These are phyloP conservation scores for Forsythia suspensa DNA, from an alignment of 257 asterid genomes.

Conservation along the genomic window DNA sequence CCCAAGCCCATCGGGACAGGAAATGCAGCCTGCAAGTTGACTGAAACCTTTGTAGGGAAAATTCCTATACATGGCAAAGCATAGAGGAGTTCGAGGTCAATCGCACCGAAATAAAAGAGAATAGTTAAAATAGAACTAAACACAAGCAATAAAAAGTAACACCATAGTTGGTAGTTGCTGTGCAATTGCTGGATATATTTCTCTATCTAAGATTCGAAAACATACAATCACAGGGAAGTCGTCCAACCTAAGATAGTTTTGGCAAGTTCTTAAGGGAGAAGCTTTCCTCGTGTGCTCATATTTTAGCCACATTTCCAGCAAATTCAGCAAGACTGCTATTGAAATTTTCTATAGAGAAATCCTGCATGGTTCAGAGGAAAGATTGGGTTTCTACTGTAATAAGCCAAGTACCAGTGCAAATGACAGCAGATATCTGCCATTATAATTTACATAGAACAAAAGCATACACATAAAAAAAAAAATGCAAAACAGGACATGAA, in stretches of 20 bases:
- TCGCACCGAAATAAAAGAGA: constrained; percentile 2
- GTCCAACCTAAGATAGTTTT: constrained; percentile 48
- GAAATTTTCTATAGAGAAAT: constrained; percentile 71
- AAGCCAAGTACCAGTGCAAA: constrained; percentile 19
- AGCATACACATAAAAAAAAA: neutral
- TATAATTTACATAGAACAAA: neutral
- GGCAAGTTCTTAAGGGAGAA: constrained; percentile 27
- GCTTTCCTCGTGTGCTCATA: constrained; percentile 47
- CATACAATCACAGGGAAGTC: constrained; percentile 11
- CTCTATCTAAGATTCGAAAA: neutral
- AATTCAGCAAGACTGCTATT: constrained; percentile 61
- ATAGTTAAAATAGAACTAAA: neutral
- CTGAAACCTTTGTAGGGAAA: constrained; percentile 60
- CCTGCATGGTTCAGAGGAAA: constrained; percentile 66
- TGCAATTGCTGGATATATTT: constrained; percentile 8
- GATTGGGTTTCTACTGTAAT: constrained; percentile 29
- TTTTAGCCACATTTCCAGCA: constrained; percentile 45
- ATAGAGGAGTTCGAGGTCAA: constrained; percentile 22
- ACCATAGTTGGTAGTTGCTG: constrained; percentile 2
- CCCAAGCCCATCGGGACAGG: constrained; percentile 55
- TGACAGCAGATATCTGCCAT: neutral
- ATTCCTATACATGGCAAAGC: constrained; percentile 51
- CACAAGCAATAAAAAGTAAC: neutral
- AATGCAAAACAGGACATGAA: neutral
- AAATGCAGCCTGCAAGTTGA: constrained; percentile 58